Percentiles rank a stretch among this genome's conserved stretches.
Evolutionary conservation across 345 rosid genomes (phyloP).

Genomic region (Nasturtium officinale): DNA sequence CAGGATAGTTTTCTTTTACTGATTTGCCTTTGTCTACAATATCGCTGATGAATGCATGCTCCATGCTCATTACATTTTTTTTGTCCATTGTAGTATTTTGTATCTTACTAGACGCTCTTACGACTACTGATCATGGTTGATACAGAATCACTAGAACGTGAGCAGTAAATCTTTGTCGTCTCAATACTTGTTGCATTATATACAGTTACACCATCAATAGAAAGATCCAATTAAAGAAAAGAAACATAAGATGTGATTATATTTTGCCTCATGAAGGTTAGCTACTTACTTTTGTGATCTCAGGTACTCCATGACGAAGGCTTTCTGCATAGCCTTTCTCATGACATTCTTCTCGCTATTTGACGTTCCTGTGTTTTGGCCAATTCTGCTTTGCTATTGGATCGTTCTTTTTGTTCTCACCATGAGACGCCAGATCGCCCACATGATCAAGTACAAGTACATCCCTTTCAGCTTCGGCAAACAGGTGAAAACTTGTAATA

Average conservation of each 20-base stretch:
- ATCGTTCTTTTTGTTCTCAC: slow-evolving; percentile 65
- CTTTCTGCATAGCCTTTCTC: slow-evolving; percentile 61
- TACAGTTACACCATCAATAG: neutral
- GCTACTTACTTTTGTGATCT: slow-evolving; percentile 26
- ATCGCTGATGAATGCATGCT: neutral
- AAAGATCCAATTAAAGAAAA: neutral
- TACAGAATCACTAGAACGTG: neutral
- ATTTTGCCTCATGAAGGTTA: slow-evolving; percentile 3
- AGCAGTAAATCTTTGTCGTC: neutral
- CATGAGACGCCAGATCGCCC: slow-evolving; percentile 72
- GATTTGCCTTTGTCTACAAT: neutral
- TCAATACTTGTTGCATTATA: slow-evolving; percentile 1
- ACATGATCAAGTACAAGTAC: slow-evolving; percentile 77
- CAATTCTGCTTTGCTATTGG: slow-evolving; percentile 71
- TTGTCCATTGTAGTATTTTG: neutral
- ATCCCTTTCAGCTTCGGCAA: slow-evolving; percentile 67
- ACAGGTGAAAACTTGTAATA: slow-evolving; percentile 49
- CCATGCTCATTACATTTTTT: neutral
- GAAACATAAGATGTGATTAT: neutral
- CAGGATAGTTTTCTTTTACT: neutral
- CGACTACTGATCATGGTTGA: slow-evolving; percentile 19
- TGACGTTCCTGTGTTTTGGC: slow-evolving; percentile 86
- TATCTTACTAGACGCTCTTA: neutral
- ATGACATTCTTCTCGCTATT: slow-evolving; percentile 75
- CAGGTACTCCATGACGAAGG: slow-evolving; percentile 79